Evolutionary conservation across 1,284 basidiomycete species (phyloP).

Genomic region (Rhodotorula sp.): DNA sequence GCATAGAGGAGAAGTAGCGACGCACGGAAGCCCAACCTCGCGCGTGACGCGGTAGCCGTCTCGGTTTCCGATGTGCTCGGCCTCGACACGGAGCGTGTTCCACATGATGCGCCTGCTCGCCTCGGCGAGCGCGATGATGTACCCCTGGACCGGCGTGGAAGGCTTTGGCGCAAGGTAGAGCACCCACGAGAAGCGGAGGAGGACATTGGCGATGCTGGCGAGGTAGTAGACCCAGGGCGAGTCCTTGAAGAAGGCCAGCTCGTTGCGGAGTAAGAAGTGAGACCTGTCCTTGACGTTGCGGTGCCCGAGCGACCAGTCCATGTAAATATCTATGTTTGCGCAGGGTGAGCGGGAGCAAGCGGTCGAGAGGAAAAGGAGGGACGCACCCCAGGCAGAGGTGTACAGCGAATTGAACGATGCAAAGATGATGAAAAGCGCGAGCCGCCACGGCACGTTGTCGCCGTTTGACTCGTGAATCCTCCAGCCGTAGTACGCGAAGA

Average conservation of each 20-base stretch:
- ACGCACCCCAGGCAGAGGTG: conserved; percentile 30
- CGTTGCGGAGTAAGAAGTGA: conserved; percentile 39
- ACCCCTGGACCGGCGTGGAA: conserved; percentile 22
- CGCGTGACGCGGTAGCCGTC: conserved; percentile 42
- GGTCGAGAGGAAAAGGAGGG: background rate
- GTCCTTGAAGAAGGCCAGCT: conserved; percentile 45
- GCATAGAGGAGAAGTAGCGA: background rate
- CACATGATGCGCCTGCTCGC: conserved; percentile 39
- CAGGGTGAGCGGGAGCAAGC: background rate
- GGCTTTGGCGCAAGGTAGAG: conserved; percentile 33
- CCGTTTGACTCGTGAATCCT: conserved; percentile 21
- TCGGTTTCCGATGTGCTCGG: conserved; percentile 41
- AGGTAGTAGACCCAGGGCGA: conserved; percentile 43
- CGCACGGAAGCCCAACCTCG: conserved; percentile 39
- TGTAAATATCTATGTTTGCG: conserved; percentile 29
- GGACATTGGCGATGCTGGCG: conserved; percentile 37
- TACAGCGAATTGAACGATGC: conserved; percentile 31
- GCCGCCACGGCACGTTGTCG: conserved; percentile 18
- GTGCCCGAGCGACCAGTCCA: conserved; percentile 46
- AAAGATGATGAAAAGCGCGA: conserved; percentile 38
- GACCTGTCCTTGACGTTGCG: conserved; percentile 20
- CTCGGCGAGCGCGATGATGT: conserved; percentile 38
- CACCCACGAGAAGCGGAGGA: conserved; percentile 45
- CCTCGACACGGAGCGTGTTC: conserved; percentile 42
- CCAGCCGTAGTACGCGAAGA: conserved; percentile 39